A percentile compares a stretch with the other conserved stretches of the same genome.
Evolutionary conservation across 495 filamentous ascomycete species (phyloP).

Genomic region (Thozetella sp.): DNA sequence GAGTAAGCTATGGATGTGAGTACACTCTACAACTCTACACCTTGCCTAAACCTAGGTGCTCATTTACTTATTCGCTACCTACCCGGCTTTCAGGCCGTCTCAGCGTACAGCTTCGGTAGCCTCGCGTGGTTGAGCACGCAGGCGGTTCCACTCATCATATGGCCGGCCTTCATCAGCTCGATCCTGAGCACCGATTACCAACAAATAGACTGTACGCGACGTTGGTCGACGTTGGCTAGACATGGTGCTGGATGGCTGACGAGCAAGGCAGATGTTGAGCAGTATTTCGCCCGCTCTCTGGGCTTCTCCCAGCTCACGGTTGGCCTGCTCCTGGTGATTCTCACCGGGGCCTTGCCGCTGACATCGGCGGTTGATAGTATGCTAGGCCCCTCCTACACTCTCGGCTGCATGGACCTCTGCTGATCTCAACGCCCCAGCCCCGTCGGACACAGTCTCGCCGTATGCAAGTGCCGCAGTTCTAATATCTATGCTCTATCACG

Average conservation of each 20-base stretch:
- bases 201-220: slow-evolving; percentile 53
- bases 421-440: slow-evolving; percentile 3
- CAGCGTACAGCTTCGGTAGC: slow-evolving; percentile 66
- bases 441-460: slow-evolving; percentile 25
- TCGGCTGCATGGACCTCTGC: background rate
- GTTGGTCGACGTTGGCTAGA: slow-evolving; percentile 19
- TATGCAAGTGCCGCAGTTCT: slow-evolving; percentile 56
- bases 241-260: background rate
- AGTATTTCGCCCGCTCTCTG: slow-evolving; percentile 72
- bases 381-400: slow-evolving; percentile 11
- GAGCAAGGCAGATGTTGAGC: slow-evolving; percentile 56
- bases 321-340: slow-evolving; percentile 63
- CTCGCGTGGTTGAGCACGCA: slow-evolving; percentile 70
- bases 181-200: slow-evolving; percentile 58
- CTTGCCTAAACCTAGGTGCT: background rate
- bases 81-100: slow-evolving; percentile 54
- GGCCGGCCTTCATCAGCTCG: slow-evolving; percentile 66
- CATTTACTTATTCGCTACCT: background rate
- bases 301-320: slow-evolving; percentile 70
- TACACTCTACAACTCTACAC: background rate
- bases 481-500: slow-evolving; percentile 68
- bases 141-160: slow-evolving; percentile 61
- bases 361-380: slow-evolving; percentile 39
- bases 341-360: slow-evolving; percentile 78
- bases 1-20: background rate